Percentiles rank a stretch among this genome's conserved stretches.
phyloP scores from a whole-genome alignment of 2,329 filamentous ascomycete species.

The Neonectria ditissima region DNA sequence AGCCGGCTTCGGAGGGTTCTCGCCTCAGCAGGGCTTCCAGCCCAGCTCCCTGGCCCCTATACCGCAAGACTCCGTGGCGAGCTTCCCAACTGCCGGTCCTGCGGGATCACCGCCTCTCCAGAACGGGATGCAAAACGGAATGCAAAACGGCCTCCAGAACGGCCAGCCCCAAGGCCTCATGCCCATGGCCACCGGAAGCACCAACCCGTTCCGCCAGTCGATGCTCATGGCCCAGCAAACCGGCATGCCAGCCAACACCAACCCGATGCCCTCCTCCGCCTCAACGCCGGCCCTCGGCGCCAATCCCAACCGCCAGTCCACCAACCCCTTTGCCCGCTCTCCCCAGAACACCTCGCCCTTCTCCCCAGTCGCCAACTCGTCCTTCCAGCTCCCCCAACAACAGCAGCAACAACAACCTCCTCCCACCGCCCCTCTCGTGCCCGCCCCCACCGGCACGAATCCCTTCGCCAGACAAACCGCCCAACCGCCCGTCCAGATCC shows the following conservation, averaged over 20 bases:
- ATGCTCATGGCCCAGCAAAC: constrained; percentile 76
- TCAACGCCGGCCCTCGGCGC: constrained; percentile 52
- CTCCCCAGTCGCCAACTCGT: constrained; percentile 51
- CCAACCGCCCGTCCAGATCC: constrained; percentile 41
- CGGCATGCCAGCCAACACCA: constrained; percentile 51
- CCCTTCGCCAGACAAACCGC: constrained; percentile 65
- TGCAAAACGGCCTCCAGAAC: constrained; percentile 29
- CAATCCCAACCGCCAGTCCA: constrained; percentile 70
- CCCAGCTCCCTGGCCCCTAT: constrained; percentile 66
- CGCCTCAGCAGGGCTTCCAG: constrained; percentile 71
- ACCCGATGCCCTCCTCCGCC: constrained; percentile 54
- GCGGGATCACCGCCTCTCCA: constrained; percentile 35
- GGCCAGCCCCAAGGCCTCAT: constrained; percentile 40
- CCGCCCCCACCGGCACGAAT: constrained; percentile 68
- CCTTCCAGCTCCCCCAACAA: constrained; percentile 54
- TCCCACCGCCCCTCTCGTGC: constrained; percentile 55
- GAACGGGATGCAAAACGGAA: background rate
- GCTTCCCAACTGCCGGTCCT: constrained; percentile 49
- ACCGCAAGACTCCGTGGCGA: constrained; percentile 63
- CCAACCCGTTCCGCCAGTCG: constrained; percentile 95
- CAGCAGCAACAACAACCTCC: constrained; percentile 40
- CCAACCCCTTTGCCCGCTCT: constrained; percentile 87
- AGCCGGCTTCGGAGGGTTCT: constrained; percentile 86
- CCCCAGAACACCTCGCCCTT: constrained; percentile 55
- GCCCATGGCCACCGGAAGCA: constrained; percentile 60